phyloP scores from a whole-genome alignment of 2,329 filamentous ascomycete species.

The Aspergillus quadricinctus region DNA sequence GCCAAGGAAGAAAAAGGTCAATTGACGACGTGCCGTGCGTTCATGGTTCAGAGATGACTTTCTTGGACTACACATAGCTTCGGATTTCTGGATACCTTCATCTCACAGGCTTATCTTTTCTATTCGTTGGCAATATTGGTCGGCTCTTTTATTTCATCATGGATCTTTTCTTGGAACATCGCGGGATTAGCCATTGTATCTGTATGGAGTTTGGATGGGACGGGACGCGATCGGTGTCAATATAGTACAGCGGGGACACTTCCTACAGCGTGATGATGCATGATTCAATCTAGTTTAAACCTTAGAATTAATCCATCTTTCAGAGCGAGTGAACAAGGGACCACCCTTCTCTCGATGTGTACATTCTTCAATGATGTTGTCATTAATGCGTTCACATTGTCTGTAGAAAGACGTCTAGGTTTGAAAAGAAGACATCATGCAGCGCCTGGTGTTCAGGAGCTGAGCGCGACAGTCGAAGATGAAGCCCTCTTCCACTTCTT shows the following conservation, averaged over 20 bases:
- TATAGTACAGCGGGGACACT: background rate
- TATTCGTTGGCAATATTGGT: background rate
- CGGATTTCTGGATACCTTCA: background rate
- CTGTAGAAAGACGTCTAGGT: slow-evolving; percentile 2
- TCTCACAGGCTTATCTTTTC: background rate
- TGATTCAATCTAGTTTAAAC: background rate
- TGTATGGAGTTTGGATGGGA: background rate
- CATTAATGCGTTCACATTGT: slow-evolving; percentile 8
- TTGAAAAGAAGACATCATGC: background rate
- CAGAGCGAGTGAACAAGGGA: background rate
- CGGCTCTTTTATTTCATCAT: background rate
- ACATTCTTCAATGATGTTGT: slow-evolving; percentile 1
- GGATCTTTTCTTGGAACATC: background rate
- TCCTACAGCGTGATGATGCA: background rate
- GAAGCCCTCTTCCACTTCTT: background rate
- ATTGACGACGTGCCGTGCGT: slow-evolving; percentile 7
- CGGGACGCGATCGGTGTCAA: background rate
- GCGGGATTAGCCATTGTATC: background rate
- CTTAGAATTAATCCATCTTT: background rate
- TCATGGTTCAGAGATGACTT: background rate
- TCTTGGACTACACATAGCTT: background rate
- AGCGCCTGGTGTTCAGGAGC: background rate
- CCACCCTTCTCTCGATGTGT: background rate
- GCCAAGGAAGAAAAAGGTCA: slow-evolving; percentile 25
- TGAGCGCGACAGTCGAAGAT: background rate